phyloP scores from a whole-genome alignment of 306 rosid genomes.

The Quercus engelmannii region DNA sequence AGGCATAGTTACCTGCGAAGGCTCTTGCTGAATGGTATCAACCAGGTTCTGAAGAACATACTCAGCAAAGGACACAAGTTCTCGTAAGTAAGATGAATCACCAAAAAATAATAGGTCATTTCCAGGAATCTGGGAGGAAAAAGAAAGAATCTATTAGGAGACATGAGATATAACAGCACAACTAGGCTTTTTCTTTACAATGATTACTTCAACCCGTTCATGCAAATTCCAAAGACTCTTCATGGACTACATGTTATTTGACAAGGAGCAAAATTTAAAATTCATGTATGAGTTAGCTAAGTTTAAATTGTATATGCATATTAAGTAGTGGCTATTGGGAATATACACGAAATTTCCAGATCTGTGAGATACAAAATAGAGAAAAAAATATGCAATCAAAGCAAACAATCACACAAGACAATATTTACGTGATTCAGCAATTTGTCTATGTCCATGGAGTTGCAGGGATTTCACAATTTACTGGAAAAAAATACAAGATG shows the following conservation, averaged over 20 bases:
- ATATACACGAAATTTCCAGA: too few species aligned
- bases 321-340: not conserved
- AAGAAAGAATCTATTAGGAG: constrained; percentile 1
- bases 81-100: constrained; percentile 54
- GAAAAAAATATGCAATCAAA: too few species aligned
- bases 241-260: not conserved
- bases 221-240: not conserved
- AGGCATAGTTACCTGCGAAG: constrained; percentile 53
- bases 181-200: constrained; percentile 11
- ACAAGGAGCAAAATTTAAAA: not conserved
- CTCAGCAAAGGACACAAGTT: constrained; percentile 67
- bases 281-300: not conserved
- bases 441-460: too few species aligned
- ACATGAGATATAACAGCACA: constrained; percentile 10
- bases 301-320: not conserved
- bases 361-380: too few species aligned
- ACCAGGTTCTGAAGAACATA: constrained; percentile 62
- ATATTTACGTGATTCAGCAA: too few species aligned
- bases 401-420: too few species aligned
- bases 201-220: not conserved
- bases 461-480: too few species aligned
- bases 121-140: constrained; percentile 49
- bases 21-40: constrained; percentile 60
- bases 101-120: constrained; percentile 59
- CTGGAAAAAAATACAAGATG: too few species aligned